Conservation (phyloP, 768 basidiomycete genomes). For the Dioszegia crocea region DNA sequence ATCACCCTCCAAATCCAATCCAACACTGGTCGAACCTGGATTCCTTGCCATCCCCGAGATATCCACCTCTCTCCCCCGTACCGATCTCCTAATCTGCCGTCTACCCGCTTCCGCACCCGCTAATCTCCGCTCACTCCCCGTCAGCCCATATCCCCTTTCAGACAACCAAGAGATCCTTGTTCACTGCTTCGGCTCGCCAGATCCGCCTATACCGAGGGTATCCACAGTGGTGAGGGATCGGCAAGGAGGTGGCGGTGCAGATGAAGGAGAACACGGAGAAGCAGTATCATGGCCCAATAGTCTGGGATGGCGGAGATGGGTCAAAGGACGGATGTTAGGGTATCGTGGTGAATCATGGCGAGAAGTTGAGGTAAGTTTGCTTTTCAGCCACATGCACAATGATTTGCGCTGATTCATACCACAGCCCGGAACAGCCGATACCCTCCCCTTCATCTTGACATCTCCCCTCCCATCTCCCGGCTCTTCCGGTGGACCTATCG, state of each 20-base stretch:
- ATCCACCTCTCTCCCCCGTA: constrained; percentile 5
- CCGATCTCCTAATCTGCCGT: constrained; percentile 11
- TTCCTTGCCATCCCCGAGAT: not conserved
- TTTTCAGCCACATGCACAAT: too few relatives aligned
- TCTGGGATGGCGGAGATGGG: constrained; percentile 12
- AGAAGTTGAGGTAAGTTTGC: constrained; percentile 18
- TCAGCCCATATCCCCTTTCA: constrained; percentile 18
- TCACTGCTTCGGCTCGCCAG: constrained; percentile 8
- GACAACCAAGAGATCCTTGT: constrained; percentile 11
- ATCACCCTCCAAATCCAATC: too few relatives aligned
- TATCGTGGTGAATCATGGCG: constrained; percentile 18
- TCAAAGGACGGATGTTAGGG: constrained; percentile 14
- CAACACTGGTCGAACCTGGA: too few relatives aligned
- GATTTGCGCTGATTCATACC: too few relatives aligned
- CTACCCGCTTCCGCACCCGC: not conserved
- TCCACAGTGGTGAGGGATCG: not conserved
- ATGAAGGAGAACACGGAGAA: not conserved
- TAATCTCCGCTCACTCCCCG: constrained; percentile 9
- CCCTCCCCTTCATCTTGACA: constrained; percentile 58
- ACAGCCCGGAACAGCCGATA: constrained; percentile 62
- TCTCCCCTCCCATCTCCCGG: constrained; percentile 61
- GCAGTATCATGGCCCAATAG: not conserved
- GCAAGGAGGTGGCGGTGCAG: not conserved
- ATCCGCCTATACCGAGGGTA: not conserved
- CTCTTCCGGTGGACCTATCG: constrained; percentile 67